phyloP scores from a whole-genome alignment of 345 rosid species.

The Eucalyptus melliodora region DNA sequence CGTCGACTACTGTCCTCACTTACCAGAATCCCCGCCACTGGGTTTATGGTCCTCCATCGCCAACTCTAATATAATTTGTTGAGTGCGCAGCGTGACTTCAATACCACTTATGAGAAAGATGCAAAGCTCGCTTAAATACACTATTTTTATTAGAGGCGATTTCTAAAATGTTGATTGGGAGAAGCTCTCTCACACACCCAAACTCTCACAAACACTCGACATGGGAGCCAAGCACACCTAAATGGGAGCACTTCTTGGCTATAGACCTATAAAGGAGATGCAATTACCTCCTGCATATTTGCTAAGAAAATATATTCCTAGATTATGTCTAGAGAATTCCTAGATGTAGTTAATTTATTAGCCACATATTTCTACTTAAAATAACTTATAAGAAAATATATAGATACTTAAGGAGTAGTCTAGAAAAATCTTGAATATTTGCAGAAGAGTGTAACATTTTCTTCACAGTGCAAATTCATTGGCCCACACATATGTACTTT shows the following conservation, averaged over 20 bases:
- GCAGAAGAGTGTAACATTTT: not conserved
- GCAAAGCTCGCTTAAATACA: too few relatives aligned
- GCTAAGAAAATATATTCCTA: not conserved
- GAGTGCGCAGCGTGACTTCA: too few relatives aligned
- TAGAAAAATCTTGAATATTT: not conserved
- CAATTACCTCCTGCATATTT: not conserved
- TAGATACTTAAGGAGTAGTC: not conserved
- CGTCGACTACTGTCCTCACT: too few relatives aligned
- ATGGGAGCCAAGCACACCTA: too few relatives aligned
- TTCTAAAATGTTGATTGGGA: too few relatives aligned
- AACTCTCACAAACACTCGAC: not conserved
- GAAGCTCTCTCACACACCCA: not conserved
- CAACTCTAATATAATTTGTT: too few relatives aligned
- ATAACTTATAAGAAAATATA: not conserved
- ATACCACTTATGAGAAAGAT: too few relatives aligned
- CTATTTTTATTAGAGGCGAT: too few relatives aligned
- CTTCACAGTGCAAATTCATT: not conserved
- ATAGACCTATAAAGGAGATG: not conserved
- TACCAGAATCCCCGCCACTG: too few relatives aligned
- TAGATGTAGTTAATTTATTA: not conserved
- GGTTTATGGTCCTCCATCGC: too few relatives aligned
- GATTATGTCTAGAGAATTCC: not conserved
- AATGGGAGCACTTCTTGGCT: not conserved
- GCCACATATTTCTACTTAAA: not conserved
- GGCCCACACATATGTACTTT: not conserved